A percentile compares a stretch with the other conserved stretches of the same genome.
phyloP scores from a whole-genome alignment of 768 basidiomycete species.

The Lactifluus subvellereus region DNA sequence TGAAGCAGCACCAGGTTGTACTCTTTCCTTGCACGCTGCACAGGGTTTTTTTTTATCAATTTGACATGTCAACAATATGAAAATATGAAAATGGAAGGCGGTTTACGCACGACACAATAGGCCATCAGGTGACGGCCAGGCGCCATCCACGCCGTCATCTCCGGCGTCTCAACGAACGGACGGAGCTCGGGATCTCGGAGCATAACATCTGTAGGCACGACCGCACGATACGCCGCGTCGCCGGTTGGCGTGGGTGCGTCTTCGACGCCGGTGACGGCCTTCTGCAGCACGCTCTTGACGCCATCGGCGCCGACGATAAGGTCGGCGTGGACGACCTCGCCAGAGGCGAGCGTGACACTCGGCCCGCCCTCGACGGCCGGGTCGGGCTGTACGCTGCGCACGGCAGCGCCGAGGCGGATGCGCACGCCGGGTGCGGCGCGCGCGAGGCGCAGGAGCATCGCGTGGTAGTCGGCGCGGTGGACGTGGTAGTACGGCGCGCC shows the following conservation, averaged over 20 bases:
- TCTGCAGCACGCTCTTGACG: constrained; percentile 45
- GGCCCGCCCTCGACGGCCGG: constrained; percentile 26
- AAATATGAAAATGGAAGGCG: no score
- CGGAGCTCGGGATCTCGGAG: constrained; percentile 47
- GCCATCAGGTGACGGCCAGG: constrained; percentile 43
- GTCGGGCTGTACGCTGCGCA: constrained; percentile 32
- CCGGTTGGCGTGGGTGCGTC: constrained; percentile 47
- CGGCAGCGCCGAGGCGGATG: constrained; percentile 33
- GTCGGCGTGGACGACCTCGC: constrained; percentile 35
- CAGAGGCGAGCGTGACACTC: constrained; percentile 33
- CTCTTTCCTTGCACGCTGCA: constrained; percentile 32
- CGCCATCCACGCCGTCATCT: constrained; percentile 58
- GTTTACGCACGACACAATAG: constrained; percentile 38
- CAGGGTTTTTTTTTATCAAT: no score
- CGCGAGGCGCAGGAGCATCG: constrained; percentile 35
- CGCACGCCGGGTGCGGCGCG: constrained; percentile 29
- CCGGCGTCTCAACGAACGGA: constrained; percentile 43
- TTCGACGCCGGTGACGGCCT: constrained; percentile 44
- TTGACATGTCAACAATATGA: no score
- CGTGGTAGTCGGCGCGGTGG: constrained; percentile 41
- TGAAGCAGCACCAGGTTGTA: constrained; percentile 37
- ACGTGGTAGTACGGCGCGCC: constrained; percentile 41
- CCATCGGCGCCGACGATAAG: constrained; percentile 38
- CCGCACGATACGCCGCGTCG: constrained; percentile 57
- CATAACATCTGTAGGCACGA: constrained; percentile 42